Evolutionary conservation across 2,329 filamentous ascomycete species (phyloP).

Genomic region (Diaporthe sp.): DNA sequence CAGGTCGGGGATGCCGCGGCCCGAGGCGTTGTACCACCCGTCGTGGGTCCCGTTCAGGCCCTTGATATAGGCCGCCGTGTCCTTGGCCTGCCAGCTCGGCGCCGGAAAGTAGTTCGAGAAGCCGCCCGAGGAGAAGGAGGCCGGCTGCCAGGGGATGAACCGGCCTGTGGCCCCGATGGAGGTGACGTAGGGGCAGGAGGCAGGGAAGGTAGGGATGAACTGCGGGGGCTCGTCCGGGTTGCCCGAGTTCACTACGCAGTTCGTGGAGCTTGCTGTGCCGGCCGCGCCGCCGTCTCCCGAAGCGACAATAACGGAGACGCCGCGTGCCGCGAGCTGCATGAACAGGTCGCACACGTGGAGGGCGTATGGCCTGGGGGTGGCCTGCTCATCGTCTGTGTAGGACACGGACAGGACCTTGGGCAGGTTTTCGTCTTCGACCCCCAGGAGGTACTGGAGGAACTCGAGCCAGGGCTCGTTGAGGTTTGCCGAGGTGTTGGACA

Average conservation of each 20-base stretch:
- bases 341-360: conserved; percentile 65
- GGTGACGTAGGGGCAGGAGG: conserved; percentile 61
- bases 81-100: conserved; percentile 57
- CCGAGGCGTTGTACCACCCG: conserved; percentile 44
- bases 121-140: conserved; percentile 51
- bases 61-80: conserved; percentile 13
- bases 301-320: conserved; percentile 62
- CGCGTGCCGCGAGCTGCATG: conserved; percentile 66
- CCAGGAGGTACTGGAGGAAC: conserved; percentile 29
- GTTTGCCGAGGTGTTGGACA: conserved; percentile 7
- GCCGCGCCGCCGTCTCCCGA: conserved; percentile 60
- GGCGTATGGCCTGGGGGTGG: conserved; percentile 68
- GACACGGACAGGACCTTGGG: conserved; percentile 71
- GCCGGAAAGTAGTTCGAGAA: conserved; percentile 61
- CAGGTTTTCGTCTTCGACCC: conserved; percentile 50
- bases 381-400: conserved; percentile 67
- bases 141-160: conserved; percentile 31
- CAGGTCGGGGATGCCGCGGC: conserved; percentile 46
- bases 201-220: conserved; percentile 64
- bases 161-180: conserved; percentile 45
- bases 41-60: conserved; percentile 58
- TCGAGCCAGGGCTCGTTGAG: conserved; percentile 33
- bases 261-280: conserved; percentile 50
- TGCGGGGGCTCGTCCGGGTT: conserved; percentile 50
- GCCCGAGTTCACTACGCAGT: conserved; percentile 52